A percentile compares a stretch with the other conserved stretches of the same genome.
phyloP scores from a whole-genome alignment of 495 filamentous ascomycete genomes.

The Aspergillus avenaceus region DNA sequence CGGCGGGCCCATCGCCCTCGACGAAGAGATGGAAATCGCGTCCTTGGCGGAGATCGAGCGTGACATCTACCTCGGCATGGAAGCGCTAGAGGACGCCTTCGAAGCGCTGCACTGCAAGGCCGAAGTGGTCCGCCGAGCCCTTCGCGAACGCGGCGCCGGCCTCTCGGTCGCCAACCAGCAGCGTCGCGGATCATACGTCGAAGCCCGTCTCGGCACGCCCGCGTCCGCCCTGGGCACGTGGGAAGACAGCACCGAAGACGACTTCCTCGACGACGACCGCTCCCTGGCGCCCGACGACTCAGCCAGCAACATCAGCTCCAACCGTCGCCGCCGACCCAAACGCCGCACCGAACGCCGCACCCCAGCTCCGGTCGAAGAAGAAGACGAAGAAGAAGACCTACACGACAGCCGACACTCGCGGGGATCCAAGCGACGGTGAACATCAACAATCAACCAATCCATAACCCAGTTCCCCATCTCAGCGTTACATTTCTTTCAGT shows the following conservation, averaged over 20 bases:
- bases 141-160: conserved; percentile 76
- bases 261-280: conserved; percentile 52
- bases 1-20: conserved; percentile 71
- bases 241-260: conserved; percentile 57
- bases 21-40: conserved; percentile 92
- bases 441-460: too few species aligned
- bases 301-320: conserved; percentile 85
- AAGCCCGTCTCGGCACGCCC: conserved; percentile 56
- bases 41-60: conserved; percentile 86
- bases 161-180: conserved; percentile 73
- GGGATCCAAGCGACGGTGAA: conserved; percentile 26
- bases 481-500: too few species aligned
- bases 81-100: conserved; percentile 90
- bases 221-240: conserved; percentile 38
- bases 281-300: conserved; percentile 70
- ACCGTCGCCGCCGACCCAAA: conserved; percentile 65
- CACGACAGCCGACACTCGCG: conserved; percentile 21
- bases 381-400: conserved; percentile 56
- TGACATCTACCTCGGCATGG: conserved; percentile 91
- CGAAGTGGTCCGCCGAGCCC: conserved; percentile 70
- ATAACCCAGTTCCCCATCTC: too few species aligned
- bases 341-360: conserved; percentile 69
- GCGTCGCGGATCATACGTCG: conserved; percentile 52
- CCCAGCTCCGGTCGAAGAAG: conserved; percentile 81
- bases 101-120: conserved; percentile 85